Evolutionary conservation across 106 monocot genomes (phyloP), one percentile per base, ranked within the genome.

Genomic region (Phalaenopsis equestris): DNA sequence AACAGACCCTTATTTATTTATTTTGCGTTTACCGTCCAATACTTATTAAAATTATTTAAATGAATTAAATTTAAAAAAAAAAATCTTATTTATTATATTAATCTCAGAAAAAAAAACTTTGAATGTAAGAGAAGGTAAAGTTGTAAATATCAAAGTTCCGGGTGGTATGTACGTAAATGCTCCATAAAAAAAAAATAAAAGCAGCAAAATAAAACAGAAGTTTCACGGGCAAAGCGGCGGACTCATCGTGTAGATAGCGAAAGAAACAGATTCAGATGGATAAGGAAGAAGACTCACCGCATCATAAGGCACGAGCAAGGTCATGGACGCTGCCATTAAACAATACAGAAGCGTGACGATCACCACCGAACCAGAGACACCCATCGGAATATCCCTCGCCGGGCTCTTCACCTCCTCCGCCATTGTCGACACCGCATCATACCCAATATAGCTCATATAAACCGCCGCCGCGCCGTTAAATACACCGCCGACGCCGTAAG

Each of bases 341-440:
- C 98, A 99, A 83, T 99, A 99, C 65, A 99, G 83, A 5, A 94
- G 67, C 15, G 91, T 90, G 55, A 95, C 95, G 78, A 99, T 61
- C 19, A 77, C 88, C 49, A 99, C 95, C 23, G 94, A 95, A 41
- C 98, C 98, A 49, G 91, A 89, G 37, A 99, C 91, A 19, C 98
- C 98, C 49, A 93, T 85, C 21, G 98, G 94, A 41, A 99, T 99
- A 80, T 99, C 98, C 7, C 91, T 85, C 7, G 81, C 49, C 5
- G 98, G 98, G 70, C 84, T 56, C 79, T 86, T 80, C 43, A 91
- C 91, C 87, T 99, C 98, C 87, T 99, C 98, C 41, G 98, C 98
- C 98, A 99, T 93, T 30, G 98, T 99, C n/a, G 98, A 99, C 41
- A 99, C 98, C 81, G 98, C 98, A 73, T 99, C 98, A 85, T 95